These are phyloP conservation scores for Logfia minima DNA, from an alignment of 129 eudicot species.

Conservation along the genomic window DNA sequence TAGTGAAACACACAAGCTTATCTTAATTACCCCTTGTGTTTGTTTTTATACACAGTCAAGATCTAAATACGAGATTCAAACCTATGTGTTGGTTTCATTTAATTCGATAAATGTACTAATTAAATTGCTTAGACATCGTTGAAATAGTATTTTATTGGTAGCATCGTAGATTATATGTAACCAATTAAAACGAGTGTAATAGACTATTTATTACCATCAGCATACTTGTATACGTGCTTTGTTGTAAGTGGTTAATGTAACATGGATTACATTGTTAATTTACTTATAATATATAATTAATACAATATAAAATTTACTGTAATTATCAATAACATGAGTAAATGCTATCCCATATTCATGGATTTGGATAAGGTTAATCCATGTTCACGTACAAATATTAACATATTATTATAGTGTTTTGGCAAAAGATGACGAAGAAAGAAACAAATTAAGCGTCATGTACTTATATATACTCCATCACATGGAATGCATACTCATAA, in stretches of 20 bases:
- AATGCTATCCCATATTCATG: background rate
- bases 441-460: slow-evolving; percentile 16
- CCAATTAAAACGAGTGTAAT: too few relatives aligned
- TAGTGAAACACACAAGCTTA: background rate
- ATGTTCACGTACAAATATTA: background rate
- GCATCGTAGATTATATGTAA: too few relatives aligned
- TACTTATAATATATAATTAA: too few relatives aligned
- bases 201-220: too few relatives aligned
- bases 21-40: background rate
- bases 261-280: too few relatives aligned
- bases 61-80: background rate
- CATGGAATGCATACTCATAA: slow-evolving; percentile 17
- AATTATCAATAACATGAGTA: background rate
- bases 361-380: background rate
- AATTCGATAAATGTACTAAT: too few relatives aligned
- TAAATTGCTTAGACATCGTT: too few relatives aligned
- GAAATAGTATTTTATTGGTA: too few relatives aligned
- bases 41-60: background rate
- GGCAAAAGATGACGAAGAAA: slow-evolving; percentile 13
- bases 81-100: too few relatives aligned
- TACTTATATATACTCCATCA: background rate
- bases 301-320: background rate
- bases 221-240: too few relatives aligned
- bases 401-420: slow-evolving; percentile 3
- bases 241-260: too few relatives aligned